Evolutionary conservation across 2,329 filamentous ascomycete species (phyloP).

Genomic region (Arthrobotrys iridis): DNA sequence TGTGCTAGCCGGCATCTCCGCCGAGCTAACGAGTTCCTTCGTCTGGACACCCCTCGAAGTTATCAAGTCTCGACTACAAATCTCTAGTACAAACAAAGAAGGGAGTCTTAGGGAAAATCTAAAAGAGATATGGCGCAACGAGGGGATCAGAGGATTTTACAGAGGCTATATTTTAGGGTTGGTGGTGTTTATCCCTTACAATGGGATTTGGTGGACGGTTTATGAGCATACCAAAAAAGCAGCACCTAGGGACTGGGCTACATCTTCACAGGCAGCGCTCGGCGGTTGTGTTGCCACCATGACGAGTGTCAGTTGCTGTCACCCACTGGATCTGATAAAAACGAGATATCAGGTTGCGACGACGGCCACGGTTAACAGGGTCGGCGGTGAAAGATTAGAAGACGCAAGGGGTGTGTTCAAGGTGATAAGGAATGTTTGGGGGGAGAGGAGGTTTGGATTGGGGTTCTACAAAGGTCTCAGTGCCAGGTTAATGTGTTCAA

Average conservation of each 20-base stretch:
- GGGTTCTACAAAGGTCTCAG: conserved; percentile 52
- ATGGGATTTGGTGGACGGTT: conserved; percentile 50
- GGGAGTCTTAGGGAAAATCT: conserved; percentile 32
- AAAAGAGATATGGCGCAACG: conserved; percentile 33
- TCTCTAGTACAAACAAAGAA: conserved; percentile 29
- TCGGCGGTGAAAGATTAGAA: conserved; percentile 39
- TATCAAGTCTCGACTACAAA: conserved; percentile 50
- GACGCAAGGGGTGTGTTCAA: conserved; percentile 37
- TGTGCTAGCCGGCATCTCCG: conserved; percentile 34
- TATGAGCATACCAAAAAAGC: conserved; percentile 53
- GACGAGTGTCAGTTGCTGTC: conserved; percentile 32
- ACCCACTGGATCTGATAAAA: conserved; percentile 49
- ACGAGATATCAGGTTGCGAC: conserved; percentile 49
- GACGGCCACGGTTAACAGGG: conserved; percentile 30
- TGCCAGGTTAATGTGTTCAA: conserved; percentile 37
- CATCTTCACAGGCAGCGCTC: conserved; percentile 16
- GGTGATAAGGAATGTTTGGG: conserved; percentile 36
- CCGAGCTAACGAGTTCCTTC: conserved; percentile 41
- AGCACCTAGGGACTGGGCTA: conserved; percentile 16
- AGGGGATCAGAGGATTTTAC: conserved; percentile 49
- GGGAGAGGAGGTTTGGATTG: conserved; percentile 29
- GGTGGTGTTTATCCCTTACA: conserved; percentile 50
- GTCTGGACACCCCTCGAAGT: conserved; percentile 51
- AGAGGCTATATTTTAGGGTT: conserved; percentile 44
- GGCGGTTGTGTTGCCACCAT: conserved; percentile 37